phyloP scores from a whole-genome alignment of 768 basidiomycete species.

The Leccinum olivaceopallidum region DNA sequence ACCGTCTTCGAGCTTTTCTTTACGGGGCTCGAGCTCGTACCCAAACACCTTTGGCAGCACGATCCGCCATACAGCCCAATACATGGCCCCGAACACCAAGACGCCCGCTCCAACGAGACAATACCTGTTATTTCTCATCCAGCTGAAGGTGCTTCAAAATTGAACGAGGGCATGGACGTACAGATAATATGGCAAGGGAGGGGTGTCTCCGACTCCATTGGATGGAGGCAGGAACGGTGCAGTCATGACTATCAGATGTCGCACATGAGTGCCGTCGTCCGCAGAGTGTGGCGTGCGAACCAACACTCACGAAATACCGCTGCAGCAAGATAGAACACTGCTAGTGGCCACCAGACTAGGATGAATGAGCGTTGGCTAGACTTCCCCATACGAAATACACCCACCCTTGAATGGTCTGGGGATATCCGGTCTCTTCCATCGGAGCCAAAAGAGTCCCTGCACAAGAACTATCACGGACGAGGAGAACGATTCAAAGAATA shows the following conservation, averaged over 20 bases:
- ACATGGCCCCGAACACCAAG: constrained; percentile 45
- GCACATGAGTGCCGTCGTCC: background rate
- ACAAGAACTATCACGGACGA: constrained; percentile 1
- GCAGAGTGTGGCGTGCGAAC: constrained; percentile 6
- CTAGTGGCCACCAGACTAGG: constrained; percentile 56
- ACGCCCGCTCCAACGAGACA: constrained; percentile 54
- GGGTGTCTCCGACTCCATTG: constrained; percentile 57
- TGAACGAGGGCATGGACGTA: constrained; percentile 10
- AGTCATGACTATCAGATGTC: constrained; percentile 43
- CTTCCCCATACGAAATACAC: background rate
- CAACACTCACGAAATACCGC: constrained; percentile 47
- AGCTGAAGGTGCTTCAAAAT: constrained; percentile 37
- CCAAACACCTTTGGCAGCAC: constrained; percentile 49
- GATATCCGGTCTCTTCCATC: constrained; percentile 50
- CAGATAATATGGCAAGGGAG: constrained; percentile 60
- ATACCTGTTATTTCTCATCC: constrained; percentile 37
- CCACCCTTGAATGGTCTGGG: constrained; percentile 55
- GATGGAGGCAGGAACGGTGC: constrained; percentile 57
- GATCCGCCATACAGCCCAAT: constrained; percentile 57
- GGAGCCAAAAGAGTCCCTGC: constrained; percentile 56
- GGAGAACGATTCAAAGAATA: constrained; percentile 28
- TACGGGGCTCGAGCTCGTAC: constrained; percentile 48
- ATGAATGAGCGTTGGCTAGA: constrained; percentile 5
- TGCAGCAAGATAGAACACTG: constrained; percentile 53
- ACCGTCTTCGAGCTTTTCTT: constrained; percentile 50